Conservation (phyloP, 768 basidiomycete species). For the Myochromella boudieri region DNA sequence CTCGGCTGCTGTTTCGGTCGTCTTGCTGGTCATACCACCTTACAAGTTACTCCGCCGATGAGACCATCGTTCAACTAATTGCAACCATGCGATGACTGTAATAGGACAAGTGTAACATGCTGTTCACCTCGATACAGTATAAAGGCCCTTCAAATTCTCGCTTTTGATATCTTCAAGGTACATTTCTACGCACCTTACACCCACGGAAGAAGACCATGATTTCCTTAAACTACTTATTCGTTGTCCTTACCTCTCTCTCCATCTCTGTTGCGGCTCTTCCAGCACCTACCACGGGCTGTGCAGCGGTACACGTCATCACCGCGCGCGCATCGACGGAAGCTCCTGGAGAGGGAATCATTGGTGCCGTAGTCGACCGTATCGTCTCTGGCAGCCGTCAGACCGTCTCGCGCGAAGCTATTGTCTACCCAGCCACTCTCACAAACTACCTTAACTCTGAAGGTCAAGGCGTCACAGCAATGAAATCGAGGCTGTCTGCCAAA, state of each 20-base stretch:
- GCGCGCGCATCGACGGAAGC: slow-evolving; percentile 26
- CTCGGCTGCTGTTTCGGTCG: not conserved
- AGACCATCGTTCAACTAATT: too few species aligned
- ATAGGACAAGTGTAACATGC: too few species aligned
- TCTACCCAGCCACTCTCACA: slow-evolving; percentile 28
- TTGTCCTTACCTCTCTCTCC: slow-evolving; percentile 1
- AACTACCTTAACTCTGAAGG: slow-evolving; percentile 26
- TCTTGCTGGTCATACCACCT: slow-evolving; percentile 1
- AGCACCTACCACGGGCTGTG: slow-evolving; percentile 23
- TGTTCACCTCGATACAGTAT: too few species aligned
- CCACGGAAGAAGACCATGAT: not conserved
- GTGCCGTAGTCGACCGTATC: slow-evolving; percentile 24
- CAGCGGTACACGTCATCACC: slow-evolving; percentile 27
- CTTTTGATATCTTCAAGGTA: too few species aligned
- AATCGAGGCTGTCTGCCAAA: slow-evolving; percentile 23
- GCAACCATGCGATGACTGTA: too few species aligned
- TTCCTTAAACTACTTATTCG: not conserved
- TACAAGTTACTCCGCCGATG: too few species aligned
- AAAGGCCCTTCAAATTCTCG: too few species aligned
- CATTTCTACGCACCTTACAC: not conserved
- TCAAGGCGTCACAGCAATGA: slow-evolving; percentile 26
- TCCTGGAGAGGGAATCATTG: slow-evolving; percentile 26
- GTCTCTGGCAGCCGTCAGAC: slow-evolving; percentile 25
- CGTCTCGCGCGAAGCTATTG: slow-evolving; percentile 24
- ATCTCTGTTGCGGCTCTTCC: slow-evolving; percentile 7